Evolutionary conservation across 768 basidiomycete species (phyloP).

Genomic region (Phallus indusiatus): DNA sequence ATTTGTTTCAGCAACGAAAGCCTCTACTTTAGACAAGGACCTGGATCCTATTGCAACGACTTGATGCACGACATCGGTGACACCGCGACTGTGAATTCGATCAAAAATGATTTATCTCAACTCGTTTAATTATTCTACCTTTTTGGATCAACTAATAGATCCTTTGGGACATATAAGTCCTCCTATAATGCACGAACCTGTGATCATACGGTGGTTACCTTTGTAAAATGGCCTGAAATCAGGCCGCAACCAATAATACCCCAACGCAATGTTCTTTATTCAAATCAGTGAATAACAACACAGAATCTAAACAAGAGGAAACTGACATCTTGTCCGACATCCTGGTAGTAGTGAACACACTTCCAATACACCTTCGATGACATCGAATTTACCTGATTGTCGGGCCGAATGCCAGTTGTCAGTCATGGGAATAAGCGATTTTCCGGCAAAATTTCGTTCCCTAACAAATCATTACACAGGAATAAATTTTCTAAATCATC

Average conservation of each 20-base stretch:
- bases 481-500: neutral
- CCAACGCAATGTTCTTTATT: slow-evolving; percentile 3
- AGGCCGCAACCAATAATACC: slow-evolving; percentile 7
- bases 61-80: slow-evolving; percentile 58
- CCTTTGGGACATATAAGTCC: slow-evolving; percentile 24
- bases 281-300: neutral
- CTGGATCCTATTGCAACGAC: slow-evolving; percentile 74
- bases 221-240: neutral
- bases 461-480: neutral
- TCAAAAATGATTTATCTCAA: neutral
- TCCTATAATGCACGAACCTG: neutral
- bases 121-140: slow-evolving; percentile 33
- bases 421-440: neutral
- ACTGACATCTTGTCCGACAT: neutral
- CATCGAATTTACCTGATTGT: no score
- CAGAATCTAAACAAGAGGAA: no score
- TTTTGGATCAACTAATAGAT: slow-evolving; percentile 64
- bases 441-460: neutral
- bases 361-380: no score
- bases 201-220: neutral
- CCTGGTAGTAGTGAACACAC: neutral
- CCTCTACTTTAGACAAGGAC: slow-evolving; percentile 52
- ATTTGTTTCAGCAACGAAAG: slow-evolving; percentile 51
- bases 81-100: slow-evolving; percentile 40
- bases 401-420: no score